Percentiles rank a stretch among this genome's conserved stretches.
Conservation (phyloP, 1,284 basidiomycete genomes). For the Irpex sp. region DNA sequence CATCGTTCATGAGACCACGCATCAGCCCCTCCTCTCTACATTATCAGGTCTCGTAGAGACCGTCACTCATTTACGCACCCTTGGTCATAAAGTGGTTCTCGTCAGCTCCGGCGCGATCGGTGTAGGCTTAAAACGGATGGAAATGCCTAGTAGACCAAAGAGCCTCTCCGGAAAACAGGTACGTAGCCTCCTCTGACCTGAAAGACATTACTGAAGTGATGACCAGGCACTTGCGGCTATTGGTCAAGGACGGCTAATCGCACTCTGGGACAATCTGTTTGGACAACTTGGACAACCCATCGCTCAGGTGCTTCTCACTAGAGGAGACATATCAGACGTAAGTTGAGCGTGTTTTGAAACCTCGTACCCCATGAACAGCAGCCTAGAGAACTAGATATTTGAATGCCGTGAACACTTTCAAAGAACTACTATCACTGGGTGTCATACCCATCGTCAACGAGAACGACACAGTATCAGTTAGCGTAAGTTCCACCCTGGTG, state of each 20-base stretch:
- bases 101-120: conserved; percentile 97
- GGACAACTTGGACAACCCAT: conserved; percentile 91
- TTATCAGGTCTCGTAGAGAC: conserved; percentile 93
- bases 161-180: conserved; percentile 84
- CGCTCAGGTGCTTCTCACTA: conserved; percentile 91
- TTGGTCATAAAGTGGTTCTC: conserved; percentile 92
- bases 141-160: conserved; percentile 77
- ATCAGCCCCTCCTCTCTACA: conserved; percentile 87
- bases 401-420: conserved; percentile 92
- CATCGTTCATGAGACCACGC: conserved; percentile 88
- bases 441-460: conserved; percentile 96
- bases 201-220: conserved; percentile 5
- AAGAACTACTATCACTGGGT: conserved; percentile 85
- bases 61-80: conserved; percentile 71
- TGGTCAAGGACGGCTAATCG: conserved; percentile 94
- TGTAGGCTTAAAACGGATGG: conserved; percentile 92
- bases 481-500: conserved; percentile 50
- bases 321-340: conserved; percentile 96
- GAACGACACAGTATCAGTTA: conserved; percentile 94
- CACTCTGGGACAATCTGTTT: conserved; percentile 96
- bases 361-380: neutral
- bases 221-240: conserved; percentile 89
- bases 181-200: conserved; percentile 3
- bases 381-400: conserved; percentile 84
- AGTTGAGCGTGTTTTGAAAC: conserved; percentile 28